phyloP scores from a whole-genome alignment of 495 filamentous ascomycete genomes.

The Apiosordaria backusii region DNA sequence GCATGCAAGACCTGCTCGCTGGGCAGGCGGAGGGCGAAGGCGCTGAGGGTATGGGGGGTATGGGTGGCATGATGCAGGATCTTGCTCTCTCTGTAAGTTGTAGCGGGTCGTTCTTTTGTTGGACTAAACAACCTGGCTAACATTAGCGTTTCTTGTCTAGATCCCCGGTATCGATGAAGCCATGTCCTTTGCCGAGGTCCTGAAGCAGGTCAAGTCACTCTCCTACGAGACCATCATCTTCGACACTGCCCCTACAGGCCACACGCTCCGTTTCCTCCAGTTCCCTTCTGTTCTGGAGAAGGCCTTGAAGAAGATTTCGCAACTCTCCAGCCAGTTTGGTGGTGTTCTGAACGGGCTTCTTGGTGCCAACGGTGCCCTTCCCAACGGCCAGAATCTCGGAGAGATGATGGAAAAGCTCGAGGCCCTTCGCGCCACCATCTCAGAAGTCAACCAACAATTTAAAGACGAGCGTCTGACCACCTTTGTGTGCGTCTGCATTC shows the following conservation, averaged over 20 bases:
- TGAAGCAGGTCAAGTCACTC: slow-evolving; percentile 99
- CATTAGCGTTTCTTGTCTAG: slow-evolving; percentile 42
- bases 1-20: slow-evolving; percentile 90
- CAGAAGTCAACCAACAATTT: slow-evolving; percentile 96
- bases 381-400: slow-evolving; percentile 84
- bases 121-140: slow-evolving; percentile 10
- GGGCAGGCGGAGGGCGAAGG: slow-evolving; percentile 65
- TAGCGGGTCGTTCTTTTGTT: background rate
- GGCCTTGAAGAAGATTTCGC: slow-evolving; percentile 91
- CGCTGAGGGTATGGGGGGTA: slow-evolving; percentile 60
- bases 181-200: slow-evolving; percentile 98
- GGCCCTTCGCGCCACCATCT: slow-evolving; percentile 82
- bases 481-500: slow-evolving; percentile 97
- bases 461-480: slow-evolving; percentile 95
- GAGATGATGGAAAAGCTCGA: slow-evolving; percentile 96
- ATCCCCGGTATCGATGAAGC: slow-evolving; percentile 98
- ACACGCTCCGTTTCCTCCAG: slow-evolving; percentile 97
- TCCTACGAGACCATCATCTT: slow-evolving; percentile 99
- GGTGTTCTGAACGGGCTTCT: slow-evolving; percentile 93
- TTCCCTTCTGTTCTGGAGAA: slow-evolving; percentile 99
- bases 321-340: slow-evolving; percentile 89
- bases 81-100: slow-evolving; percentile 57
- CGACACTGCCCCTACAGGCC: slow-evolving; percentile 97
- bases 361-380: slow-evolving; percentile 71
- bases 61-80: slow-evolving; percentile 65